phyloP scores from a whole-genome alignment of 306 rosid genomes.

The Begonia masoniana region DNA sequence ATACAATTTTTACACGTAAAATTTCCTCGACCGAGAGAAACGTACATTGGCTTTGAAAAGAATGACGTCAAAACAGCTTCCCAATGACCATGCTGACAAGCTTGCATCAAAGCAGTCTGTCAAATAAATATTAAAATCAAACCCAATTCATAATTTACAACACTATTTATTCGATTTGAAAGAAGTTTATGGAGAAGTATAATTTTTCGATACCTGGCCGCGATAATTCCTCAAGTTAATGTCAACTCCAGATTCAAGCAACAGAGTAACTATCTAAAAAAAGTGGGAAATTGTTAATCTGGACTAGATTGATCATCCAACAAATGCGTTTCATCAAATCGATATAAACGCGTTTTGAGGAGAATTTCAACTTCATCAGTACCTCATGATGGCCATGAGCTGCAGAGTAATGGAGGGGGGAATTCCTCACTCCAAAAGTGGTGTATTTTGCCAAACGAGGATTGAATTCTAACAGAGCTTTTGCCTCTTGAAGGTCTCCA shows the following conservation, averaged over 20 bases:
- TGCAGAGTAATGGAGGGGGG: constrained; percentile 94
- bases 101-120: constrained; percentile 99
- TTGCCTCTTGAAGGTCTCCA: constrained; percentile 96
- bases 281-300: no score
- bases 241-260: constrained; percentile 92
- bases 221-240: constrained; percentile 89
- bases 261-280: constrained; percentile 58
- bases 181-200: neutral
- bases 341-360: no score
- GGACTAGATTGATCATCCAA: no score
- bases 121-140: constrained; percentile 1
- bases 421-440: constrained; percentile 89
- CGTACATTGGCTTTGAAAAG: constrained; percentile 69
- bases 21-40: neutral
- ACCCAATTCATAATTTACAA: no score
- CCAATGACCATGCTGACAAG: constrained; percentile 98
- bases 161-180: no score
- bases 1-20: no score
- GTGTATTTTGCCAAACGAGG: constrained; percentile 92
- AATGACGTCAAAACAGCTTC: constrained; percentile 77
- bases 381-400: constrained; percentile 99
- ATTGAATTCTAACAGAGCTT: constrained; percentile 78
- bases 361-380: neutral
- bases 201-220: constrained; percentile 58
- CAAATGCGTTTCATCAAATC: no score